Conservation (phyloP, 176 grass and related monocot genomes). For the Luzula sylvatica region DNA sequence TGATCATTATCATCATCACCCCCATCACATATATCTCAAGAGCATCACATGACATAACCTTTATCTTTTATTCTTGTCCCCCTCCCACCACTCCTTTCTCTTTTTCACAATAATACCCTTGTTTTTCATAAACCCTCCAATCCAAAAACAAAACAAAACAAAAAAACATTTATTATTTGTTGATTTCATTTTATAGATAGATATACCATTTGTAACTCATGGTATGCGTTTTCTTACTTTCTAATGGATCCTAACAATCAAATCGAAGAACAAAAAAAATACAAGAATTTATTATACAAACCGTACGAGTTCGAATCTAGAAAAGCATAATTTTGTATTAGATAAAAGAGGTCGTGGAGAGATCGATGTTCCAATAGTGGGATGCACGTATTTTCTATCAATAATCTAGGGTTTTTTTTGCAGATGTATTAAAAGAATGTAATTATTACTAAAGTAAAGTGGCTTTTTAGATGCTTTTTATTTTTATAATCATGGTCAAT, state of each 20-base stretch:
- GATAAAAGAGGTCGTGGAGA: neutral
- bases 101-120: too few relatives aligned
- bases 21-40: neutral
- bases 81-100: neutral
- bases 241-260: neutral
- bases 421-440: conserved; percentile 17
- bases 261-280: neutral
- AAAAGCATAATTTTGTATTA: too few relatives aligned
- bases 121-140: too few relatives aligned
- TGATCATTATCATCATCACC: conserved; percentile 13
- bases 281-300: too few relatives aligned
- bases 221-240: too few relatives aligned
- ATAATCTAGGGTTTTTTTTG: neutral
- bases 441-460: conserved; percentile 6
- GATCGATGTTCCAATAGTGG: neutral
- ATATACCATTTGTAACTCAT: too few relatives aligned
- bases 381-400: neutral
- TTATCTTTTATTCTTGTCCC: neutral
- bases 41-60: conserved; percentile 15
- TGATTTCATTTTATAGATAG: too few relatives aligned
- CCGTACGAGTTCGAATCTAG: too few relatives aligned
- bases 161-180: too few relatives aligned
- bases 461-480: conserved; percentile 13
- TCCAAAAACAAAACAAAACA: too few relatives aligned
- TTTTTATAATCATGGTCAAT: conserved; percentile 2